Conservation (phyloP, 2,329 filamentous ascomycete species). For the Lojkania enalia region DNA sequence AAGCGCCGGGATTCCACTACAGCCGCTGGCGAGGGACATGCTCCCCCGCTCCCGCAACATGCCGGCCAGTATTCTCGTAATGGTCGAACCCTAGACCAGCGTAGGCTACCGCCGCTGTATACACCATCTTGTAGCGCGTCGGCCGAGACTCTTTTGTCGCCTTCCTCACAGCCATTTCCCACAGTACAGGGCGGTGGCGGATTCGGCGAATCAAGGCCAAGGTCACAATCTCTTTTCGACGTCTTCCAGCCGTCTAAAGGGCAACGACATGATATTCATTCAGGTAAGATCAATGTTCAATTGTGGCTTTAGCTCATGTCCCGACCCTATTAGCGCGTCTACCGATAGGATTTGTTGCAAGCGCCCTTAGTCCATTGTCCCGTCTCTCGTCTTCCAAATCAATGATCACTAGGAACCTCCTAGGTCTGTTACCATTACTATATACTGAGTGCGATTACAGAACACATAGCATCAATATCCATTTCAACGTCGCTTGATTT, state of each 20-base stretch:
- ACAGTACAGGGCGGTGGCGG: slow-evolving; percentile 9
- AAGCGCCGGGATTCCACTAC: slow-evolving; percentile 23
- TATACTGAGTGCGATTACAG: slow-evolving; percentile 29
- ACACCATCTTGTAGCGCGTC: slow-evolving; percentile 21
- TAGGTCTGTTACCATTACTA: not conserved
- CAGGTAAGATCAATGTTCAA: slow-evolving; percentile 23
- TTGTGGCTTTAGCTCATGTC: not conserved
- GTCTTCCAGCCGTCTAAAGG: slow-evolving; percentile 20
- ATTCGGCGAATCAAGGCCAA: slow-evolving; percentile 15
- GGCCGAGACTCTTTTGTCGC: slow-evolving; percentile 14
- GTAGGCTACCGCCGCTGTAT: slow-evolving; percentile 30
- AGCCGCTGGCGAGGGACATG: slow-evolving; percentile 13
- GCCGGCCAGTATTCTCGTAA: slow-evolving; percentile 28
- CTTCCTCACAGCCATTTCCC: slow-evolving; percentile 12
- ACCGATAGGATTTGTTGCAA: slow-evolving; percentile 12
- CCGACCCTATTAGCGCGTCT: slow-evolving; percentile 13
- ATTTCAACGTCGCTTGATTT: slow-evolving; percentile 19
- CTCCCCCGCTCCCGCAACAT: slow-evolving; percentile 33
- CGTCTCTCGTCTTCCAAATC: not conserved
- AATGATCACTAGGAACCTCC: not conserved
- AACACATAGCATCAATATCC: slow-evolving; percentile 18
- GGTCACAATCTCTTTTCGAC: slow-evolving; percentile 29
- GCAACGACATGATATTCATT: slow-evolving; percentile 10
- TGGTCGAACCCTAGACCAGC: slow-evolving; percentile 20
- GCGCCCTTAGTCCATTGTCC: slow-evolving; percentile 7